Base-by-base conservation (phyloP, 768 basidiomycete genomes). In the Psilocybe azurescens region DNA sequence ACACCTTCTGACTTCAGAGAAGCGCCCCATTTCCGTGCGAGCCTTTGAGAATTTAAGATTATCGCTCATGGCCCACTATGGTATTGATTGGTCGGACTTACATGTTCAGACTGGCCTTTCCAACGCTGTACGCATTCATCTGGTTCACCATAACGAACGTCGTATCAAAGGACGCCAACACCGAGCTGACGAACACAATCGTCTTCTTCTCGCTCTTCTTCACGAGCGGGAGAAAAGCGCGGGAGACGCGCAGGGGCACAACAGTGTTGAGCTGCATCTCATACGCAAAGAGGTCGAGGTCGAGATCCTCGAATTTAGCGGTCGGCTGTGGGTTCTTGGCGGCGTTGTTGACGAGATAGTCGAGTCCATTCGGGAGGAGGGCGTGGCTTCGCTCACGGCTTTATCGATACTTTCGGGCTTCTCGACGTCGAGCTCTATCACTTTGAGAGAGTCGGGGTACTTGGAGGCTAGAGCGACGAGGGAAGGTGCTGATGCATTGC, bases 41-140 rank as follows among this genome's bases (percentile, higher is more conserved):
- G 58, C 70, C 70, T 72, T 24, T 2, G 24, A 24, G 24, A 24
- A 24, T 24, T 24, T 24, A 24, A 24, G 24, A 24, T 24, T 24
- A 24, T 18, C 24, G 24, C 24, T 24, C 24, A 24, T 24, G 24
- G 24, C 24, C 24, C 24, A 24, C 24, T 24, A 24, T 24, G 24
- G 2, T 24, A 24, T 24, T 24, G 24, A 24, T 24, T 24, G 24
- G 24, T 2, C 24, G 24, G 55, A 2, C 67, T 57, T 24, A 68
- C 70, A 69, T 69, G 53, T 69, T 69, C n/a, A 67, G 55, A 46
- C 66, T 63, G 39, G 70, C 70, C 44, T 69, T 67, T 32, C 58
- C 54, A 7, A 68, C 58, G 14, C 54, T 56, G 66, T 70, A 70
- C 8, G 65, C 58, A 49, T 70, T 69, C 52, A 53, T 56, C 47